Evolutionary conservation across 768 basidiomycete species (phyloP), one percentile per base, ranked within the genome.

Genomic region (Pholiota conissans): DNA sequence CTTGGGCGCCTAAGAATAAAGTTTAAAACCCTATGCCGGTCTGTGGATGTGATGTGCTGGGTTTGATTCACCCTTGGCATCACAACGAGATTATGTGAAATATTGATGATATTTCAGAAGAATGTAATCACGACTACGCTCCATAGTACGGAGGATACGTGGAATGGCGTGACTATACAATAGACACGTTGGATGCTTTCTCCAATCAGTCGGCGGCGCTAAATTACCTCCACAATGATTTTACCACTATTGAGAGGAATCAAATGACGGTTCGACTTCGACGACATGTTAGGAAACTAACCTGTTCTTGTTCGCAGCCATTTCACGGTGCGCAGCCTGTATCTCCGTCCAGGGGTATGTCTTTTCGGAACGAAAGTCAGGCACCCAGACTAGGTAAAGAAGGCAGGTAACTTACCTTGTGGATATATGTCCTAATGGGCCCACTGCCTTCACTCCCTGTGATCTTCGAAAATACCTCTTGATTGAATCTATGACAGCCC

Each of bases 331-430:
- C 2, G 93, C 94, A 28, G 82, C 82, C 64, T 84, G 84, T 50
- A 96, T 91, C 50, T 91, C 79, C 11, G 80, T 79, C 91, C 90
- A 93, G 1, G 84, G 79, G 73, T 87, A 95, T 16, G 91, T 85
- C 90, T 93, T 22, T 5, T 7, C 22, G 13, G 58, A 20, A 42
- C 20, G 46, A 28, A 24, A 26, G 13, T 27, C 34, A 30, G 29
- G 11, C 42, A 39, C 10, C 42, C 30, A 22, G 49, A n/a, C n/a
- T 42, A 34, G 37, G 7, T 26, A 49, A 55, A 49, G 47, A 30
- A 48, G 56, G 42, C 62, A 20, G 55, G 22, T 49, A 13, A 65
- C 74, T 59, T 60, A 85, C 92, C 79, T 90, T 86, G 69, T 96
- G 88, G 49, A 96, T 85, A 63, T 87, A 90, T 0, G 86, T 83